Conservation (phyloP, 2,329 filamentous ascomycete genomes). For the Fulvia fulva region DNA sequence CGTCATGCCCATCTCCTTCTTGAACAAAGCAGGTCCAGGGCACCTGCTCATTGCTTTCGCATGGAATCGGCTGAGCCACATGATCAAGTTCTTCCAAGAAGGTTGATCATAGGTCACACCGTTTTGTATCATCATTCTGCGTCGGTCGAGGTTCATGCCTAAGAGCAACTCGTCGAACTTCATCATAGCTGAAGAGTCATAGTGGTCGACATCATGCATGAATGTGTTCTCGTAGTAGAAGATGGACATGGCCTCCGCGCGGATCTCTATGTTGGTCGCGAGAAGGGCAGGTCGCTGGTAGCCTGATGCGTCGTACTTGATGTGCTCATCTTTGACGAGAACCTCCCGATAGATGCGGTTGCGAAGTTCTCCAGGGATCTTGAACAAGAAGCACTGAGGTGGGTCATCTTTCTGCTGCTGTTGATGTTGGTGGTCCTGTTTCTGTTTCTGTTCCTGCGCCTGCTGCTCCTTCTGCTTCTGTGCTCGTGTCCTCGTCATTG, state of each 20-base stretch:
- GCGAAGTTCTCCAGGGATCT: background rate
- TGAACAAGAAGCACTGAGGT: background rate
- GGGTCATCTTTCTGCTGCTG: background rate
- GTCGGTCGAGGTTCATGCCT: too few species aligned
- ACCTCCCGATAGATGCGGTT: background rate
- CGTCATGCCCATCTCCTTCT: too few species aligned
- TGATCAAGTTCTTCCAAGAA: too few species aligned
- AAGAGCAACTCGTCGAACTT: too few species aligned
- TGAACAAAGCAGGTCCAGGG: too few species aligned
- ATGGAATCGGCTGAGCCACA: too few species aligned
- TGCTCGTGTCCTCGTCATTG: background rate
- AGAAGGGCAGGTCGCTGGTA: background rate
- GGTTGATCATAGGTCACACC: too few species aligned
- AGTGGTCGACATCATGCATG: too few species aligned
- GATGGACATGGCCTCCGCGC: slow-evolving; percentile 9
- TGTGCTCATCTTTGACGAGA: background rate
- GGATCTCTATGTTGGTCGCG: slow-evolving; percentile 7
- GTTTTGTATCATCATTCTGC: too few species aligned
- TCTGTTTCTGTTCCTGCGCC: background rate
- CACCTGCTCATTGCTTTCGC: too few species aligned
- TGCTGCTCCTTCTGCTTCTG: background rate
- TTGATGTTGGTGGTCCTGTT: background rate
- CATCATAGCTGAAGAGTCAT: too few species aligned
- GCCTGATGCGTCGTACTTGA: background rate
- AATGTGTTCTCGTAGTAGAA: slow-evolving; percentile 20